Evolutionary conservation across 2,329 filamentous ascomycete species (phyloP).

Genomic region (Scedosporium dehoogii): DNA sequence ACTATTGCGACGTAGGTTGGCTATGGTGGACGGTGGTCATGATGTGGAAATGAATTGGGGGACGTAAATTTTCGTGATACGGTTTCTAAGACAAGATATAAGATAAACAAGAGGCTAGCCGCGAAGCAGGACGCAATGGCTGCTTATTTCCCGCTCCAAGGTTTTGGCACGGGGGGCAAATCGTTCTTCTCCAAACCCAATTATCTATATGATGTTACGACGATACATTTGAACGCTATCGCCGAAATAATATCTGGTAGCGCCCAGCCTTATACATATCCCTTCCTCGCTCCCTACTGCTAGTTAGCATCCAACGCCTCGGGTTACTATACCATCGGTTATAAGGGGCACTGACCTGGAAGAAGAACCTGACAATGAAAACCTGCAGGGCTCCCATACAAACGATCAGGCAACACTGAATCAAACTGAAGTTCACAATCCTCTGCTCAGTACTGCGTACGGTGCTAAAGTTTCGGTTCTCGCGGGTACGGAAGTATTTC

Average conservation of each 20-base stretch:
- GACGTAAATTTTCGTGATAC: no score
- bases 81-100: no score
- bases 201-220: not conserved
- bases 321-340: not conserved
- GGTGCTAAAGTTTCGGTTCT: slow-evolving; percentile 98
- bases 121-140: no score
- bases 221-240: not conserved
- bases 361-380: slow-evolving; percentile 97
- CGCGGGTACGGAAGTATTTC: slow-evolving; percentile 97
- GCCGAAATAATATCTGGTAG: not conserved
- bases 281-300: slow-evolving; percentile 54
- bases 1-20: no score
- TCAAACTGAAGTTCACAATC: slow-evolving; percentile 95
- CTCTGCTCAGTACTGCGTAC: slow-evolving; percentile 90
- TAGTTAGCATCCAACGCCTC: slow-evolving; percentile 10
- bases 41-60: no score
- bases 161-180: not conserved
- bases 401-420: slow-evolving; percentile 85
- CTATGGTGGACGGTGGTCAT: no score
- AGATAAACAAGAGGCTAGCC: no score
- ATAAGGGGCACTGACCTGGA: slow-evolving; percentile 57
- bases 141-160: not conserved
- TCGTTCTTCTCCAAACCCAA: not conserved
- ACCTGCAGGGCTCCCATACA: slow-evolving; percentile 95
- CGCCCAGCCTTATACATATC: slow-evolving; percentile 46